Conservation (phyloP, 2,329 filamentous ascomycete genomes). For the Cladophialophora bantiana region DNA sequence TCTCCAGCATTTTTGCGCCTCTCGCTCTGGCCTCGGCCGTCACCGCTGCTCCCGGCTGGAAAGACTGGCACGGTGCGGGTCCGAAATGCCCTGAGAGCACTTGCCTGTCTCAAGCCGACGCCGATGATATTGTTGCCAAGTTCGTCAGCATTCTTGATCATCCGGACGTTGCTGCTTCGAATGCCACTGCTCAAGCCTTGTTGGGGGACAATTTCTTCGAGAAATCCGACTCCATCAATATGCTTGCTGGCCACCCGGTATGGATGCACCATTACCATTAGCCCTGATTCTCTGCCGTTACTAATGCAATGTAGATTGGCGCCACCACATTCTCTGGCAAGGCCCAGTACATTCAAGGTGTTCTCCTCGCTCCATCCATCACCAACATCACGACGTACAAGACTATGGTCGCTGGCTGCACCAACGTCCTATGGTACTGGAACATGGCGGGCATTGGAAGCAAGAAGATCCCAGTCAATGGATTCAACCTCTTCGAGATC, state of each 20-base stretch:
- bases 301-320: constrained; percentile 19
- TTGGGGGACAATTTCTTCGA: constrained; percentile 33
- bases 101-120: constrained; percentile 31
- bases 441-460: constrained; percentile 32
- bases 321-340: constrained; percentile 25
- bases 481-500: constrained; percentile 31
- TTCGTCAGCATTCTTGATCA: constrained; percentile 34
- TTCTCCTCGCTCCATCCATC: constrained; percentile 29
- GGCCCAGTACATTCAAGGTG: constrained; percentile 29
- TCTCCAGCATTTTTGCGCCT: constrained; percentile 23
- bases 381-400: constrained; percentile 27
- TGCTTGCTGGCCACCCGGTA: constrained; percentile 33
- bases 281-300: not conserved
- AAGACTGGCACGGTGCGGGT: constrained; percentile 16
- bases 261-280: not conserved
- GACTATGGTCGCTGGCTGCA: constrained; percentile 26
- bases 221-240: constrained; percentile 38
- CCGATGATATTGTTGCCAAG: constrained; percentile 31
- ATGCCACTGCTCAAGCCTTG: constrained; percentile 33
- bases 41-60: constrained; percentile 24
- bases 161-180: constrained; percentile 28
- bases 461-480: constrained; percentile 27
- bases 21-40: constrained; percentile 22
- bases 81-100: not conserved
- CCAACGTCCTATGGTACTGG: constrained; percentile 31